Base-by-base conservation (phyloP, 371 early-diverging fungal genomes). In the Syncephalastrum sp. region DNA sequence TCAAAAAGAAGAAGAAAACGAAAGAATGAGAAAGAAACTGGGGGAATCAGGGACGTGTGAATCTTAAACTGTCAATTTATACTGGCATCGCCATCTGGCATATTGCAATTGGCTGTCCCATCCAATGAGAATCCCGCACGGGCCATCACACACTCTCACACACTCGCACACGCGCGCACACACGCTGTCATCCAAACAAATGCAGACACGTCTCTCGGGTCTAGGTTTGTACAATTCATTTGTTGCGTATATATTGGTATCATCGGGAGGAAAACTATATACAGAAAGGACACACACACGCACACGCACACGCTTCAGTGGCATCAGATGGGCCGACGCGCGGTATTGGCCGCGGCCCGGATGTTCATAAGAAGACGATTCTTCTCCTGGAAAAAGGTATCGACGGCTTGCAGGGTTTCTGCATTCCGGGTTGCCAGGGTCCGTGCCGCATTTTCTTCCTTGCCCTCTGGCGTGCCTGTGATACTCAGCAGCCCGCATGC, bases 401-500 rank as follows among this genome's bases (percentile, higher is more conserved):
- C 74, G 2, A 77, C 74, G 17, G 72, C 60, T 42, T 72, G 72
- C 41, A 68, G 45, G 1, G 74, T 77, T 57, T 77, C 77, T 45
- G 68, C 66, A 38, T 71, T 74, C 24, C 77, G 65, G 27, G 69
- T 72, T 5, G 77, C 77, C 41, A 77, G 57, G 52, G 69, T 74
- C 16, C 69, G 61, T 5, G 61, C 54, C 54, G 68, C 62, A 42
- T 55, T 58, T 8, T 49, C 44, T 6, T 53, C 49, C 15, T 47
- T 56, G 33, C 54, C 60, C n/a, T 46, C 44, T 15, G 60, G 54
- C 14, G 54, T 50, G n/a, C 75, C 75, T 4, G 75, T 64, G 33
- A 77, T 72, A 45, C 77, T 77, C 14, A 77, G 58, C 48, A 77
- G 54, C 13, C 77, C 77, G 53, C 66, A 68, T 12, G 65, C 59